Conservation (phyloP, 192 early-diverging fungal species). For the Geranomyces variabilis region DNA sequence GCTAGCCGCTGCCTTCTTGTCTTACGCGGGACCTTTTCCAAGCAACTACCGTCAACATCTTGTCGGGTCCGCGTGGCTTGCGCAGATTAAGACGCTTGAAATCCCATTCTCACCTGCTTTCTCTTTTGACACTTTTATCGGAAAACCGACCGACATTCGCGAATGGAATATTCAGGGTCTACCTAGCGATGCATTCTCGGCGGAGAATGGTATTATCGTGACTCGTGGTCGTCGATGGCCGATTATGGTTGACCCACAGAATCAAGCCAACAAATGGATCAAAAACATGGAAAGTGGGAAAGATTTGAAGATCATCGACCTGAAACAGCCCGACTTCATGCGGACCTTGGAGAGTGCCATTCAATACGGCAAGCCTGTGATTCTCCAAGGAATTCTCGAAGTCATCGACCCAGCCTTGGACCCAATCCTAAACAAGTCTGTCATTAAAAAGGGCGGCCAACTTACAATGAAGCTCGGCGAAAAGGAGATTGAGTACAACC, state of each 20-base stretch:
- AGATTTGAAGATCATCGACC: slow-evolving; percentile 62
- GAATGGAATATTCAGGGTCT: slow-evolving; percentile 67
- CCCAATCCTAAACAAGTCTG: slow-evolving; percentile 61
- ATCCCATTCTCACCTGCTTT: slow-evolving; percentile 62
- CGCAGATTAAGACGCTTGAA: slow-evolving; percentile 59
- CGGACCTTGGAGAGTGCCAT: slow-evolving; percentile 61
- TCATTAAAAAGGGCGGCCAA: slow-evolving; percentile 59
- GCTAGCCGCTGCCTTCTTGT: slow-evolving; percentile 61
- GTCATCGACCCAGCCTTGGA: slow-evolving; percentile 60
- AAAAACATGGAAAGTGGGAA: slow-evolving; percentile 62
- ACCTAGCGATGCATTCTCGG: slow-evolving; percentile 62
- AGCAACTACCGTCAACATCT: slow-evolving; percentile 57
- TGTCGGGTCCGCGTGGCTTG: slow-evolving; percentile 52
- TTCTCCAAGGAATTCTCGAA: slow-evolving; percentile 60
- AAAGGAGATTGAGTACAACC: slow-evolving; percentile 67
- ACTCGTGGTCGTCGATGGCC: slow-evolving; percentile 61
- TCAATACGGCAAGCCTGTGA: slow-evolving; percentile 61
- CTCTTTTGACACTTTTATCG: slow-evolving; percentile 57
- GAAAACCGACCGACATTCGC: slow-evolving; percentile 63
- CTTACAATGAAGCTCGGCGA: slow-evolving; percentile 61
- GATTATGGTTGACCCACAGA: slow-evolving; percentile 65
- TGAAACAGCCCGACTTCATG: slow-evolving; percentile 60
- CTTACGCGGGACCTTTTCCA: slow-evolving; percentile 64
- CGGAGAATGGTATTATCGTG: slow-evolving; percentile 67
- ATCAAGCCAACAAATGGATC: slow-evolving; percentile 67